A percentile compares a stretch with the other conserved stretches of the same genome.
phyloP scores from a whole-genome alignment of 257 asterid genomes.

The Fraxinus pennsylvanica region DNA sequence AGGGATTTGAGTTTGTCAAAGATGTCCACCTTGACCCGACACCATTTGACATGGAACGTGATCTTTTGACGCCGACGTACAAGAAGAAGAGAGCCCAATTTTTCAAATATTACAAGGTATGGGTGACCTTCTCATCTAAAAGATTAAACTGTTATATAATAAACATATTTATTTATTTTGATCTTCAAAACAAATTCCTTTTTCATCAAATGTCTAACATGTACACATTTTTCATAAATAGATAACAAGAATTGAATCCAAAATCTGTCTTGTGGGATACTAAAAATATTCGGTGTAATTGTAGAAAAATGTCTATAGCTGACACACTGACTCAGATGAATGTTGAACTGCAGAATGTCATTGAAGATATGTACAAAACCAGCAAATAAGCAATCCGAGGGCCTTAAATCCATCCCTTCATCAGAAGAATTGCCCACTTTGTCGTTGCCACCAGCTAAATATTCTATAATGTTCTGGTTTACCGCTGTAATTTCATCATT shows the following conservation, averaged over 20 bases:
- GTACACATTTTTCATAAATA: background rate
- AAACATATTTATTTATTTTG: background rate
- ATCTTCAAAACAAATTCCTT: background rate
- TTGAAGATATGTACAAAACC: conserved; percentile 60
- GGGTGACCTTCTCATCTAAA: background rate
- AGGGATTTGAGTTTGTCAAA: conserved; percentile 79
- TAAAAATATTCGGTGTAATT: background rate
- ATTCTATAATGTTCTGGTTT: background rate
- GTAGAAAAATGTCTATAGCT: conserved; percentile 10
- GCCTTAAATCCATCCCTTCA: background rate
- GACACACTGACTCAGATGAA: conserved; percentile 3
- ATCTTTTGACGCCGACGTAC: conserved; percentile 75
- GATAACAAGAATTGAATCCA: background rate
- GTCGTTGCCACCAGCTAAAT: background rate
- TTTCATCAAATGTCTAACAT: background rate
- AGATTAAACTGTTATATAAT: background rate
- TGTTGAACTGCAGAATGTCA: conserved; percentile 48
- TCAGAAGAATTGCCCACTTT: background rate
- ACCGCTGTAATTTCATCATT: background rate
- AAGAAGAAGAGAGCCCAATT: conserved; percentile 75
- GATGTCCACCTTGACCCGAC: conserved; percentile 56
- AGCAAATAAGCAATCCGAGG: conserved; percentile 37
- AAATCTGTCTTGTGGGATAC: background rate
- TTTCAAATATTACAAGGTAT: conserved; percentile 67
- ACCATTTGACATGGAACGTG: conserved; percentile 87